Evolutionary conservation across 768 basidiomycete species (phyloP).

Genomic region (Rhodotorula paludigena): DNA sequence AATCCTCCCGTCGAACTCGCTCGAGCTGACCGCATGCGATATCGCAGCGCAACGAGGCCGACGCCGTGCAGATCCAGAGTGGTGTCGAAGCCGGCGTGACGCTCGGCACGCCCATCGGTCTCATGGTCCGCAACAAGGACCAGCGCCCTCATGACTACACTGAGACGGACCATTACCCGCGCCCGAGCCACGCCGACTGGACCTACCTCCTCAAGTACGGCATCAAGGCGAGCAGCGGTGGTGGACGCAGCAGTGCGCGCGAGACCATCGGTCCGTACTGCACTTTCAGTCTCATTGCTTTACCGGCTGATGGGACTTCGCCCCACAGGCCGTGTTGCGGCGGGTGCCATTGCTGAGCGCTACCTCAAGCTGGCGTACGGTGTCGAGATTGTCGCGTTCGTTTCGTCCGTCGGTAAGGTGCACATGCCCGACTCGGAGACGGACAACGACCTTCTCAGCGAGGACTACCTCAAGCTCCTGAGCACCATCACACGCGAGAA

Average conservation of each 20-base stretch:
- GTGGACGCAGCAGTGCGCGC: constrained; percentile 87
- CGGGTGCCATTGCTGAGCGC: constrained; percentile 95
- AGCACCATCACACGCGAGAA: constrained; percentile 73
- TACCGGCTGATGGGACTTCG: too few species aligned
- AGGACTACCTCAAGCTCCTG: constrained; percentile 76
- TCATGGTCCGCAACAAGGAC: constrained; percentile 96
- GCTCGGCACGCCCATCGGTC: constrained; percentile 91
- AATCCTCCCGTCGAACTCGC: neutral
- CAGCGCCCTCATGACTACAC: constrained; percentile 97
- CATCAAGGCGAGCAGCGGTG: constrained; percentile 92
- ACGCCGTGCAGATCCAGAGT: constrained; percentile 86
- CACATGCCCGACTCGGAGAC: constrained; percentile 58
- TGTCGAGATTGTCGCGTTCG: constrained; percentile 94
- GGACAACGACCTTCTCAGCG: constrained; percentile 66
- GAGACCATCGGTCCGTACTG: constrained; percentile 77
- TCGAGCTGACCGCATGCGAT: neutral
- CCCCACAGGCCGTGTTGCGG: constrained; percentile 77
- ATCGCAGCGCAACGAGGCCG: constrained; percentile 83
- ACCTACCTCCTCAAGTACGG: constrained; percentile 98
- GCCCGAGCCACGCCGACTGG: constrained; percentile 95
- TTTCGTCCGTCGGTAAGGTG: constrained; percentile 90
- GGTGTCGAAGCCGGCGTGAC: constrained; percentile 91
- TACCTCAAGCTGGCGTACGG: constrained; percentile 82
- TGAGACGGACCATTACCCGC: constrained; percentile 94
- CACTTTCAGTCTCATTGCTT: too few species aligned